These are phyloP conservation scores for Flammula alnicola DNA, from an alignment of 1,284 basidiomycete species.

Conservation along the genomic window DNA sequence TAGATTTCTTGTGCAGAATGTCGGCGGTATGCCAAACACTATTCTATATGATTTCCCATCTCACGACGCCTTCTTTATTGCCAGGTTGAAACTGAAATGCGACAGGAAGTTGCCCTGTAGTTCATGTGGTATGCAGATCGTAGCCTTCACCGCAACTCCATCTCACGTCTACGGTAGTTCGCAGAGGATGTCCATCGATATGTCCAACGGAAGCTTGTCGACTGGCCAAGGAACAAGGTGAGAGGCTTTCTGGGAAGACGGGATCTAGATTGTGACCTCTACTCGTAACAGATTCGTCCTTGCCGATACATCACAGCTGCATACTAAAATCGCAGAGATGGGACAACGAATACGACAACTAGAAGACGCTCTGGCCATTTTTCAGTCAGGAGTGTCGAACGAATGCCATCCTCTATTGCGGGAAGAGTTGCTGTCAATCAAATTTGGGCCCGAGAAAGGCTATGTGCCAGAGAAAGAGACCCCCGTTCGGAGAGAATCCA, in stretches of 20 bases:
- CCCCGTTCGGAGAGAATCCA: conserved; percentile 19
- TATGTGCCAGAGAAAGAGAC: conserved; percentile 29
- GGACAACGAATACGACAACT: conserved; percentile 73
- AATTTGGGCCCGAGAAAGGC: conserved; percentile 54
- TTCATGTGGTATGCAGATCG: conserved; percentile 45
- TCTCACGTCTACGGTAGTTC: conserved; percentile 33
- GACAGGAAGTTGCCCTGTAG: conserved; percentile 64
- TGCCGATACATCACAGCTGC: conserved; percentile 71
- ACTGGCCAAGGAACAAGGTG: conserved; percentile 64
- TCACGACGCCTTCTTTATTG: conserved; percentile 5
- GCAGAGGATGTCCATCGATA: conserved; percentile 53
- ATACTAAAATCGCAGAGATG: conserved; percentile 73
- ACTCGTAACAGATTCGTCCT: conserved; percentile 58
- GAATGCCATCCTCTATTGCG: conserved; percentile 68
- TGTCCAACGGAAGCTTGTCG: conserved; percentile 62
- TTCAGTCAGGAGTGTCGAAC: conserved; percentile 62
- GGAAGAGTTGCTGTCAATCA: conserved; percentile 64
- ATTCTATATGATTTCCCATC: not conserved
- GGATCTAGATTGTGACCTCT: not conserved
- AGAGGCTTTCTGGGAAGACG: conserved; percentile 14
- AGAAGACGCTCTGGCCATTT: conserved; percentile 69
- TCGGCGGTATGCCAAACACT: conserved; percentile 40
- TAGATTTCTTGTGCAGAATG: conserved; percentile 63
- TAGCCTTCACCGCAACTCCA: not conserved
- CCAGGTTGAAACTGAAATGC: conserved; percentile 70